Evolutionary conservation across 2,329 filamentous ascomycete genomes (phyloP).

Genomic region (Elsinoe perseae): DNA sequence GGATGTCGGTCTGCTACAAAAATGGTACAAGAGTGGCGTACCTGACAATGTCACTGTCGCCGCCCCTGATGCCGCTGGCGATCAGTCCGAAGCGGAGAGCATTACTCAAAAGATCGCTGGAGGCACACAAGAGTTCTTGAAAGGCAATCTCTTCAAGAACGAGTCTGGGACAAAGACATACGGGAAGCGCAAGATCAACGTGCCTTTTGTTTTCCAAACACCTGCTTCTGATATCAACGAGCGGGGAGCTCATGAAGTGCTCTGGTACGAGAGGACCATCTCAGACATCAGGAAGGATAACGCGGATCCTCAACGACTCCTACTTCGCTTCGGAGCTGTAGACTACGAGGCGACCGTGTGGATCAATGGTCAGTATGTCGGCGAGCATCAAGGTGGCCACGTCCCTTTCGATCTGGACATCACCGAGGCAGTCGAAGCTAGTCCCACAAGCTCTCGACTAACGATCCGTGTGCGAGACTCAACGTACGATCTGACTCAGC

Average conservation of each 20-base stretch:
- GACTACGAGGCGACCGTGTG: slow-evolving; percentile 55
- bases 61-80: slow-evolving; percentile 24
- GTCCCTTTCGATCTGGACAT: slow-evolving; percentile 52
- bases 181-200: slow-evolving; percentile 48
- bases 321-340: slow-evolving; percentile 54
- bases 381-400: slow-evolving; percentile 52
- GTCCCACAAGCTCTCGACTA: slow-evolving; percentile 29
- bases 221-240: slow-evolving; percentile 56
- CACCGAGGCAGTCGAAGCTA: slow-evolving; percentile 34
- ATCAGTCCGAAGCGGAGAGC: slow-evolving; percentile 14
- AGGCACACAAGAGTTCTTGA: slow-evolving; percentile 42
- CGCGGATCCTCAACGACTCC: slow-evolving; percentile 31
- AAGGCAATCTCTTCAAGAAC: slow-evolving; percentile 38
- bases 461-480: slow-evolving; percentile 57
- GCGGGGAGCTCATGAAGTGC: slow-evolving; percentile 55
- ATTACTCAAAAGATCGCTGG: slow-evolving; percentile 44
- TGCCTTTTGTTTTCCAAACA: slow-evolving; percentile 60
- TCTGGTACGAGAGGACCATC: slow-evolving; percentile 54
- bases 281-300: slow-evolving; percentile 4
- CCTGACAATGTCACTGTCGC: slow-evolving; percentile 27
- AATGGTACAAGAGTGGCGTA: slow-evolving; percentile 49
- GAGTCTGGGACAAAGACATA: slow-evolving; percentile 28
- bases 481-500: slow-evolving; percentile 56
- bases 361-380: slow-evolving; percentile 47
- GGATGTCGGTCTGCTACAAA: slow-evolving; percentile 46